phyloP scores from a whole-genome alignment of 306 rosid genomes.

The Ormosia emarginata region DNA sequence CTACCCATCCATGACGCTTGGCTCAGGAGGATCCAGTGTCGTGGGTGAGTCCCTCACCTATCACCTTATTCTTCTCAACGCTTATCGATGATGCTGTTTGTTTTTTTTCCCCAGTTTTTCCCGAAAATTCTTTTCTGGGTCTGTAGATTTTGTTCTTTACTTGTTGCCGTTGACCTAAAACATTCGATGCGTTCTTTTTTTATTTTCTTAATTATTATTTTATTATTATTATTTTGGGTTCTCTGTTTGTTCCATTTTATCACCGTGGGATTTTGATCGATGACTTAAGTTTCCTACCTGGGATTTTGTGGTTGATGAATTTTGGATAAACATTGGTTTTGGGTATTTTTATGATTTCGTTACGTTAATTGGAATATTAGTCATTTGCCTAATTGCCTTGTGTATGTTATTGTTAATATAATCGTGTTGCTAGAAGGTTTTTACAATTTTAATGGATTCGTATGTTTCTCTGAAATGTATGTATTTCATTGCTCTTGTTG shows the following conservation, averaged over 20 bases:
- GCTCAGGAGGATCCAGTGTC: constrained; percentile 95
- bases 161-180: constrained; percentile 25
- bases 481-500: not conserved
- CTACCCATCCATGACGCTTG: constrained; percentile 88
- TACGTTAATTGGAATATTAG: not conserved
- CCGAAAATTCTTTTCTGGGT: not conserved
- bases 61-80: not conserved
- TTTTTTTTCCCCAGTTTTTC: not conserved
- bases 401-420: not conserved
- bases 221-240: not conserved
- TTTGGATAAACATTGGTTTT: not conserved
- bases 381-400: not conserved
- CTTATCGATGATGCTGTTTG: not conserved
- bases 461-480: not conserved
- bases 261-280: not conserved
- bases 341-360: not conserved
- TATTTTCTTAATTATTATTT: not conserved
- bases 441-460: not conserved
- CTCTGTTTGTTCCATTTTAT: not conserved
- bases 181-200: not conserved
- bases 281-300: not conserved
- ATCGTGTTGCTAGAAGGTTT: not conserved
- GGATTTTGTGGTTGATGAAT: not conserved
- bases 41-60: constrained; percentile 65
- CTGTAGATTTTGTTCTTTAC: not conserved